A percentile compares a stretch with the other conserved stretches of the same genome.
These are phyloP conservation scores for Jamesozyma lodderae DNA, from an alignment of 805 yeast genomes.

Conservation along the genomic window DNA sequence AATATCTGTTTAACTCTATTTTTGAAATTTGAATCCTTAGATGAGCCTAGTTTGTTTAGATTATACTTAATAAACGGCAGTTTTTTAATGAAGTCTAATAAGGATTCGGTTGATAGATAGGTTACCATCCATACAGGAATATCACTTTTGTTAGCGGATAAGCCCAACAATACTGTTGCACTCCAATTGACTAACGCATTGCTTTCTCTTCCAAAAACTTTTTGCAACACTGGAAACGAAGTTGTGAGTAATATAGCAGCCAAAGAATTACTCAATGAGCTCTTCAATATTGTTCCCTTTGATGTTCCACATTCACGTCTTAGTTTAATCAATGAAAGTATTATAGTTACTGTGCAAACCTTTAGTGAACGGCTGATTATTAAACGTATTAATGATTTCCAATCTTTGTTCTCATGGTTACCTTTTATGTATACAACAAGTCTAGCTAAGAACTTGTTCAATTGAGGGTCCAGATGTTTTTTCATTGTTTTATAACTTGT, in stretches of 20 bases:
- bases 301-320: too few species aligned
- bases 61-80: not conserved
- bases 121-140: conserved; percentile 1
- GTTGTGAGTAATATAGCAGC: not conserved
- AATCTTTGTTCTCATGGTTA: not conserved
- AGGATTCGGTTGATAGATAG: not conserved
- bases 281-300: too few species aligned
- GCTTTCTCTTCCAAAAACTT: not conserved
- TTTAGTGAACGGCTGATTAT: not conserved
- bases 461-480: not conserved
- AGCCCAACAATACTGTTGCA: not conserved
- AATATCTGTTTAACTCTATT: too few species aligned
- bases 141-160: not conserved
- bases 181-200: too few species aligned
- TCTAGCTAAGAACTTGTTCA: not conserved
- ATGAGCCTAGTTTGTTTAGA: too few species aligned
- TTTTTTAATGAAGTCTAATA: not conserved
- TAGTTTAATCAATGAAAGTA: not conserved
- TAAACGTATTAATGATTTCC: not conserved
- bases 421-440: not conserved
- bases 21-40: too few species aligned
- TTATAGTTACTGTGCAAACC: not conserved
- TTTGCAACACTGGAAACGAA: not conserved
- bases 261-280: too few species aligned
- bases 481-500: too few species aligned